phyloP scores from a whole-genome alignment of 108 stramenopile genomes.

The Mediolabrus comicus region DNA sequence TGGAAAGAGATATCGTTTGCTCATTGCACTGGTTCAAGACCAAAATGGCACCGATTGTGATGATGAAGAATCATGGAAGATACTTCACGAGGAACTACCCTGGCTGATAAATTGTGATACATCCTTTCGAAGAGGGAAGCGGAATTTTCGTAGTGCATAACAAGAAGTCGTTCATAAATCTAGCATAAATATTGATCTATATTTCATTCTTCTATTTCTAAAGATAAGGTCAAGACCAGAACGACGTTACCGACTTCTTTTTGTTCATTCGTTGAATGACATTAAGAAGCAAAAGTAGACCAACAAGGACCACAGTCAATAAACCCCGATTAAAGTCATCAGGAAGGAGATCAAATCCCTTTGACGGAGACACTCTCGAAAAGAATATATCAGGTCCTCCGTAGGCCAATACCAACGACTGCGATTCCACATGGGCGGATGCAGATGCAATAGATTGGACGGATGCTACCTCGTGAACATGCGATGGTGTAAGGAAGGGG shows the following conservation, averaged over 20 bases:
- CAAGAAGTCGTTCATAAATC: no score
- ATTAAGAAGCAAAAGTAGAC: slow-evolving; percentile 52
- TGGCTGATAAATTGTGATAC: slow-evolving; percentile 67
- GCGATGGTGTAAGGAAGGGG: slow-evolving; percentile 57
- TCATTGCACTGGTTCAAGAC: slow-evolving; percentile 29
- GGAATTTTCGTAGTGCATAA: no score
- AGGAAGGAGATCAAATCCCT: slow-evolving; percentile 86
- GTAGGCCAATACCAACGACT: slow-evolving; percentile 69
- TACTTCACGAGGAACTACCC: slow-evolving; percentile 55
- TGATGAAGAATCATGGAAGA: slow-evolving; percentile 35
- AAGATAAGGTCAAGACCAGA: slow-evolving; percentile 21
- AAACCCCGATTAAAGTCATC: slow-evolving; percentile 78
- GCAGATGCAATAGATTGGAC: slow-evolving; percentile 55
- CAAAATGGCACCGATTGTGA: slow-evolving; percentile 10
- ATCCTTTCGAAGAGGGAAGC: slow-evolving; percentile 27
- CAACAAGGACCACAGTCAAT: slow-evolving; percentile 61
- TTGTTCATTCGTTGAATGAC: slow-evolving; percentile 55
- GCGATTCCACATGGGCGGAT: slow-evolving; percentile 80
- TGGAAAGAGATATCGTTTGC: slow-evolving; percentile 62
- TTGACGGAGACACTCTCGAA: slow-evolving; percentile 75
- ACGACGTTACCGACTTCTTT: slow-evolving; percentile 49
- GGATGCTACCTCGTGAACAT: slow-evolving; percentile 62
- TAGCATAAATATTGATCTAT: no score
- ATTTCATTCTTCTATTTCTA: background rate
- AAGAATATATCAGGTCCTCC: slow-evolving; percentile 90